These are phyloP conservation scores for Sporothrix dimorphospora DNA, from an alignment of 2,329 filamentous ascomycete genomes.

Conservation along the genomic window DNA sequence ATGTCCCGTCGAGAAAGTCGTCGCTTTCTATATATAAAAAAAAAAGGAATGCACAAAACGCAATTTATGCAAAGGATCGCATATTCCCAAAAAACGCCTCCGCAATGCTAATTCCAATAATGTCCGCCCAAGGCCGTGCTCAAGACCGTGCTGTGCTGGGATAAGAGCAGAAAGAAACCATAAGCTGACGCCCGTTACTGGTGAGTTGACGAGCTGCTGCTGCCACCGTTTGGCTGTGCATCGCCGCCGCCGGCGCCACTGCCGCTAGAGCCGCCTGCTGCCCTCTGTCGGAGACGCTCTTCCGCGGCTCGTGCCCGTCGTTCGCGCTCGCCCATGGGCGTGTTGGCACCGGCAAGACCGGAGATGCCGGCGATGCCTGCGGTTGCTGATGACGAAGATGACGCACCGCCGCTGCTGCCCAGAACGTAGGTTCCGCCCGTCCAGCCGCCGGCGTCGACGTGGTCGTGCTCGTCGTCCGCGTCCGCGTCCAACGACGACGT, in stretches of 20 bases:
- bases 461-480: constrained; percentile 42
- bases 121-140: not conserved
- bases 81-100: constrained; percentile 14
- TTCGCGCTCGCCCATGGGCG: constrained; percentile 67
- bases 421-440: constrained; percentile 78
- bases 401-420: constrained; percentile 54
- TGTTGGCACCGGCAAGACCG: not conserved
- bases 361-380: constrained; percentile 27
- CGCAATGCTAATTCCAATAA: not conserved
- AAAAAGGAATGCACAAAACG: not conserved
- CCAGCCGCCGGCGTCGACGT: constrained; percentile 74
- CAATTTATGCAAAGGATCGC: not conserved
- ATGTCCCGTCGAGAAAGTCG: not conserved
- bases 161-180: not conserved
- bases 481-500: no score
- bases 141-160: no score
- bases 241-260: not conserved
- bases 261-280: constrained; percentile 29
- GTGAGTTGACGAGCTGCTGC: not conserved
- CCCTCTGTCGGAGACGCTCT: constrained; percentile 59
- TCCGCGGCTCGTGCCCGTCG: constrained; percentile 75
- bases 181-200: not conserved
- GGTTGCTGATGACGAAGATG: constrained; percentile 37
- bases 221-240: not conserved
- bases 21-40: not conserved